Conservation (phyloP, 345 rosid species). For the Murraya paniculata region DNA sequence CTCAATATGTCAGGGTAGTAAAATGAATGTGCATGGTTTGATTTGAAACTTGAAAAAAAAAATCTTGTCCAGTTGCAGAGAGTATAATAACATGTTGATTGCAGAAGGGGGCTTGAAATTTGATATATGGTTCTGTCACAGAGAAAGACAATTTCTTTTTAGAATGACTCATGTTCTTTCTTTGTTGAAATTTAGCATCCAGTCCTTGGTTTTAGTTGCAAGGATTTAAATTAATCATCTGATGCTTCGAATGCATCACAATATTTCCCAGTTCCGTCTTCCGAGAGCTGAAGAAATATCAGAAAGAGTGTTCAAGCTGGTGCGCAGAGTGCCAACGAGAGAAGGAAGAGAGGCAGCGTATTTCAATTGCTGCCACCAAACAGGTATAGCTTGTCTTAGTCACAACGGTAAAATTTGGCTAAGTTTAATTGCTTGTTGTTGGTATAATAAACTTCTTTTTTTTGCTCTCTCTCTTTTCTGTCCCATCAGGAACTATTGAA, state of each 20-base stretch:
- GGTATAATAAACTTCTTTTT: neutral
- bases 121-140: neutral
- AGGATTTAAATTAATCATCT: neutral
- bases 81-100: neutral
- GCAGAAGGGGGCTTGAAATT: neutral
- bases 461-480: neutral
- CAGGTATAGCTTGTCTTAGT: constrained; percentile 38
- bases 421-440: neutral
- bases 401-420: neutral
- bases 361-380: constrained; percentile 54
- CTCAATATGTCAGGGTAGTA: neutral
- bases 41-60: neutral
- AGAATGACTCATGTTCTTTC: neutral
- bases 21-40: neutral
- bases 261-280: constrained; percentile 61
- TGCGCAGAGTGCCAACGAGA: constrained; percentile 82
- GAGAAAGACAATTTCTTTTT: neutral
- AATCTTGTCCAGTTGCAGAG: neutral
- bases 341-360: constrained; percentile 60
- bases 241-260: constrained; percentile 5
- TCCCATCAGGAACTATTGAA: constrained; percentile 41
- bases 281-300: constrained; percentile 82
- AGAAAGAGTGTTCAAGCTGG: constrained; percentile 82
- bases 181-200: neutral
- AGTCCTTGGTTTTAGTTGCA: neutral